A percentile compares a stretch with the other conserved stretches of the same genome.
Evolutionary conservation across 1,284 basidiomycete genomes (phyloP).

Genomic region (Cryptococcus sp.): DNA sequence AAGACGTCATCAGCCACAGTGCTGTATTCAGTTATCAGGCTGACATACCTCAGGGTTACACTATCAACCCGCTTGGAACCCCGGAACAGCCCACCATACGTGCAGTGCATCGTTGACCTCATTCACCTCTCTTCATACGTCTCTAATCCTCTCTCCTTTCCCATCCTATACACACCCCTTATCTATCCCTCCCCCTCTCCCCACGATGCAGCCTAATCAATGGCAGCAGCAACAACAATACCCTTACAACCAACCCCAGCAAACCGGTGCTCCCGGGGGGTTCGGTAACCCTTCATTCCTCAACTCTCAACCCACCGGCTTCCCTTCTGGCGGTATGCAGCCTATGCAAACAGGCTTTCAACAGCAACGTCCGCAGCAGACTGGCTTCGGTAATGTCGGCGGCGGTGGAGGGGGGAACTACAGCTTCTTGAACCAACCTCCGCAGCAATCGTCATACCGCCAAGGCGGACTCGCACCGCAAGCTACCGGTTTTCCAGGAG

Average conservation of each 20-base stretch:
- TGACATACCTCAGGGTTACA: too few species aligned
- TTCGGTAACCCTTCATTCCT: constrained; percentile 24
- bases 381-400: constrained; percentile 1
- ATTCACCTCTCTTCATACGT: constrained; percentile 1
- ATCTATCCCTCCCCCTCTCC: not conserved
- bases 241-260: constrained; percentile 34
- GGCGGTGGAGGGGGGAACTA: constrained; percentile 29
- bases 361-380: constrained; percentile 27
- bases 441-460: constrained; percentile 33
- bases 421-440: constrained; percentile 51
- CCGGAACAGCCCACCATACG: too few species aligned
- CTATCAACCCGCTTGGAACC: too few species aligned
- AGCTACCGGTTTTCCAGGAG: constrained; percentile 41
- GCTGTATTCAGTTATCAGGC: not conserved
- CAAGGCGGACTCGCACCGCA: constrained; percentile 38
- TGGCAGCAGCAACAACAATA: constrained; percentile 26
- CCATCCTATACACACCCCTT: not conserved
- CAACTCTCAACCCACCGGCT: constrained; percentile 42
- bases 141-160: not conserved
- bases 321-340: constrained; percentile 42
- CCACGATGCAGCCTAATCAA: constrained; percentile 34
- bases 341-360: constrained; percentile 59
- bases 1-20: too few species aligned
- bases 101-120: not conserved
- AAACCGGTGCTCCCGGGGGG: constrained; percentile 34